Conservation (phyloP, 176 grass and related monocot species). For the Tillandsia fasciculata region DNA sequence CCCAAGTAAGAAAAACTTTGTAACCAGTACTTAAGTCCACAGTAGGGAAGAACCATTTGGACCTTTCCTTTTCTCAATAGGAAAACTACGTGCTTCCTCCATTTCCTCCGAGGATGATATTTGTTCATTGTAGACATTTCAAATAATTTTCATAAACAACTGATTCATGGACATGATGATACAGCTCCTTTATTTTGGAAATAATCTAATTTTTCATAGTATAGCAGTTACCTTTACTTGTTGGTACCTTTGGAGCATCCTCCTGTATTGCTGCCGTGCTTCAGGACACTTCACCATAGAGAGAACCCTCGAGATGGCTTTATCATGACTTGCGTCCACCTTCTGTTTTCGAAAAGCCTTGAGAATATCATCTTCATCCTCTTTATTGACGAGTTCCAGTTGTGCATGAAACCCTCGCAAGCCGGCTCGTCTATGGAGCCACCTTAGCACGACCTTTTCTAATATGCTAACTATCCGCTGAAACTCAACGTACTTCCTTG, state of each 20-base stretch:
- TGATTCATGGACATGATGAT: too few species aligned
- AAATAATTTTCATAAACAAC: too few species aligned
- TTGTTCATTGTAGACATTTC: too few species aligned
- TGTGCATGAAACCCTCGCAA: conserved; percentile 42
- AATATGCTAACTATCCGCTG: conserved; percentile 49
- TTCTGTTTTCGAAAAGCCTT: conserved; percentile 59
- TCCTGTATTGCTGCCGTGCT: conserved; percentile 61
- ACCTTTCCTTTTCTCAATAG: too few species aligned
- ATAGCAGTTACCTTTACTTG: conserved; percentile 50
- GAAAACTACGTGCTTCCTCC: too few species aligned
- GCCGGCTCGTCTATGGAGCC: conserved; percentile 57
- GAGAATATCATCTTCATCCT: conserved; percentile 49
- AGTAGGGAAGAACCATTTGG: too few species aligned
- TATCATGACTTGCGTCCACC: conserved; percentile 56
- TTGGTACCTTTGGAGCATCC: conserved; percentile 61
- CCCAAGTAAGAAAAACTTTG: too few species aligned
- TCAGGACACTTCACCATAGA: conserved; percentile 27
- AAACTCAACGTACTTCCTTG: conserved; percentile 47
- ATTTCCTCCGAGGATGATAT: too few species aligned
- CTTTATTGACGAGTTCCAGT: conserved; percentile 41
- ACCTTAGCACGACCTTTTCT: conserved; percentile 71
- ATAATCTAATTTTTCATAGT: too few species aligned
- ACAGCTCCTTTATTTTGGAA: too few species aligned
- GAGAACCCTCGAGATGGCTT: conserved; percentile 69
- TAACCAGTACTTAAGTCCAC: too few species aligned